A percentile compares a stretch with the other conserved stretches of the same genome.
Conservation (phyloP, 371 early-diverging fungal genomes). For the Dinochytrium kinnereticum region DNA sequence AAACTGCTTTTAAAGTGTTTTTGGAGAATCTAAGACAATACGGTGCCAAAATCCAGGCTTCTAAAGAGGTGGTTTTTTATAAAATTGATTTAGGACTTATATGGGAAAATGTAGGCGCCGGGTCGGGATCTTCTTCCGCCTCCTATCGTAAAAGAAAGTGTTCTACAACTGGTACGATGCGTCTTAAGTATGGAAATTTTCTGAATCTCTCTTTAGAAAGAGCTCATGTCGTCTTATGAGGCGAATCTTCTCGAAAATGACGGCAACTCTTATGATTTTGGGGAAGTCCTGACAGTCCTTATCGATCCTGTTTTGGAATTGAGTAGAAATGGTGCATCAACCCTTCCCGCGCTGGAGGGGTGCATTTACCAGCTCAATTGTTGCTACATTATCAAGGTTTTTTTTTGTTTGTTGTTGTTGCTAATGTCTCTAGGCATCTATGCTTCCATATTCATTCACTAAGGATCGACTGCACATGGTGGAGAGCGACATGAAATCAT, state of each 20-base stretch:
- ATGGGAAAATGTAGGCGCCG: slow-evolving; percentile 62
- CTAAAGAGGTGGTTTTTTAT: slow-evolving; percentile 48
- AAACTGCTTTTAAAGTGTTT: slow-evolving; percentile 71
- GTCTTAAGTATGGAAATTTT: not conserved
- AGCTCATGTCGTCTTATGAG: slow-evolving; percentile 80
- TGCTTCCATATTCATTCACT: slow-evolving; percentile 59
- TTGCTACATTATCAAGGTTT: slow-evolving; percentile 70
- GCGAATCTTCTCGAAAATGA: slow-evolving; percentile 66
- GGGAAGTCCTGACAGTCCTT: slow-evolving; percentile 68
- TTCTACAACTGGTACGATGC: slow-evolving; percentile 69
- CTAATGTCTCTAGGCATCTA: slow-evolving; percentile 48
- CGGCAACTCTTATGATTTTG: slow-evolving; percentile 56
- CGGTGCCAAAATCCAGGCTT: slow-evolving; percentile 67
- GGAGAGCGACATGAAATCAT: slow-evolving; percentile 58
- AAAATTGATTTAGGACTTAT: slow-evolving; percentile 14
- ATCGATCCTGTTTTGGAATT: slow-evolving; percentile 75
- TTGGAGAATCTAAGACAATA: slow-evolving; percentile 70
- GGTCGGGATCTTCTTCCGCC: slow-evolving; percentile 65
- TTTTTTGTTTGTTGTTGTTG: slow-evolving; percentile 15
- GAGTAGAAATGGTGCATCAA: slow-evolving; percentile 66
- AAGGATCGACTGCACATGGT: slow-evolving; percentile 50
- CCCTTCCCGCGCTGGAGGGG: slow-evolving; percentile 62
- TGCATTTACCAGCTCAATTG: slow-evolving; percentile 80
- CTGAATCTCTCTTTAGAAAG: slow-evolving; percentile 57
- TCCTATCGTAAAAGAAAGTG: slow-evolving; percentile 67